These are phyloP conservation scores for Dendrobium chrysotoxum DNA, from an alignment of 106 monocot species.

Conservation along the genomic window DNA sequence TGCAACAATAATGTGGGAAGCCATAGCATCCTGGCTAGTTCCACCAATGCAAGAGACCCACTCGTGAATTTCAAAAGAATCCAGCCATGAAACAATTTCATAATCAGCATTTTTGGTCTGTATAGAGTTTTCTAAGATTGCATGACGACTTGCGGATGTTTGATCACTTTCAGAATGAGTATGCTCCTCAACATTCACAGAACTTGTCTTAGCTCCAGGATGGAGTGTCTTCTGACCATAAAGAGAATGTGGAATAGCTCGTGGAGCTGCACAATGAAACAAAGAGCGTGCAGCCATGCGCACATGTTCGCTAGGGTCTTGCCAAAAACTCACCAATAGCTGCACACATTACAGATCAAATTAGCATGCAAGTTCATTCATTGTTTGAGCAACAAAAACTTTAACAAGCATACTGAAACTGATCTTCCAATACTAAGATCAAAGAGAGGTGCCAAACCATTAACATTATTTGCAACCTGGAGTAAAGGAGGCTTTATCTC, in stretches of 20 bases:
- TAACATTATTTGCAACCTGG: conserved; percentile 52
- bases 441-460: conserved; percentile 21
- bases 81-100: conserved; percentile 65
- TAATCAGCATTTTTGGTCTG: conserved; percentile 6
- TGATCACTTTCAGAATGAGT: not conserved
- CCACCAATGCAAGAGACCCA: conserved; percentile 87
- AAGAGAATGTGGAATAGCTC: conserved; percentile 66
- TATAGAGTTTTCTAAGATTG: not conserved
- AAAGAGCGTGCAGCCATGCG: conserved; percentile 98
- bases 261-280: conserved; percentile 97
- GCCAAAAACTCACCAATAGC: conserved; percentile 97
- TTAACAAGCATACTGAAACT: conserved; percentile 3
- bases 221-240: conserved; percentile 24
- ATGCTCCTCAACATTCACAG: conserved; percentile 20
- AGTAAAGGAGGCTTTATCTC: conserved; percentile 90
- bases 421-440: not conserved
- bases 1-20: conserved; percentile 85
- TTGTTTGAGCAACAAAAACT: not conserved
- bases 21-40: conserved; percentile 79
- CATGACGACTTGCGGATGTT: conserved; percentile 8
- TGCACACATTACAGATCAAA: conserved; percentile 22
- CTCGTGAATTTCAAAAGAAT: conserved; percentile 81
- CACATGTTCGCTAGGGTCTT: conserved; percentile 93
- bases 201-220: conserved; percentile 16
- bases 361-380: conserved; percentile 6